phyloP scores from a whole-genome alignment of 106 monocot genomes.

The Dendrobium chrysotoxum region DNA sequence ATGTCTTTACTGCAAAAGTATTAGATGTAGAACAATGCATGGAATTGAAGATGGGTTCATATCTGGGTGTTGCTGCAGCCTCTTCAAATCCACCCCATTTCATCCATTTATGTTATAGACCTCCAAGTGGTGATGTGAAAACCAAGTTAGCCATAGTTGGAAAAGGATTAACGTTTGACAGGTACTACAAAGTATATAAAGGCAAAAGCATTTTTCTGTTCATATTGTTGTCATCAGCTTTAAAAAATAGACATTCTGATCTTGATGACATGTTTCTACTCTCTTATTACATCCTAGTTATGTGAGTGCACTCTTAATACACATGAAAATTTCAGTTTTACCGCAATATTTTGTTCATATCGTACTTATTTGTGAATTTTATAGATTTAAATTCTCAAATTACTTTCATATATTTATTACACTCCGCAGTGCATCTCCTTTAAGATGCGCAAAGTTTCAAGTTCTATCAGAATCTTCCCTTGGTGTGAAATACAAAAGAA shows the following conservation, averaged over 20 bases:
- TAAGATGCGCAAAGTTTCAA: not conserved
- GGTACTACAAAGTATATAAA: conserved; percentile 18
- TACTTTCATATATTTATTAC: not conserved
- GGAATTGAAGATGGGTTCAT: conserved; percentile 87
- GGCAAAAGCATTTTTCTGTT: not conserved
- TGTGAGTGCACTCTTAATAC: too few relatives aligned
- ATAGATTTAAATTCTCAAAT: not conserved
- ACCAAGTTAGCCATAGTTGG: conserved; percentile 79
- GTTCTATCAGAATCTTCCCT: not conserved
- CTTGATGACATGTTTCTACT: not conserved
- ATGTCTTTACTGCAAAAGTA: conserved; percentile 71
- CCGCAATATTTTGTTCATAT: not conserved
- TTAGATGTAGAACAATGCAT: conserved; percentile 65
- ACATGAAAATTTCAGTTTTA: too few relatives aligned
- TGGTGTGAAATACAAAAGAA: not conserved
- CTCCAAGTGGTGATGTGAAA: conserved; percentile 59
- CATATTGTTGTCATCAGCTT: not conserved
- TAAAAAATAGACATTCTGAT: not conserved
- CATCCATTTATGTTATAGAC: conserved; percentile 78
- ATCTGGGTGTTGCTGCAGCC: conserved; percentile 75
- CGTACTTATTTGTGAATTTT: not conserved
- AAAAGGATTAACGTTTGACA: conserved; percentile 80
- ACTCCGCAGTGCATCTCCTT: too few relatives aligned
- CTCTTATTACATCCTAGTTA: not conserved
- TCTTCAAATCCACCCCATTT: conserved; percentile 75